These are phyloP conservation scores for Dothistroma septosporum DNA, from an alignment of 2,329 filamentous ascomycete genomes.

Conservation along the genomic window DNA sequence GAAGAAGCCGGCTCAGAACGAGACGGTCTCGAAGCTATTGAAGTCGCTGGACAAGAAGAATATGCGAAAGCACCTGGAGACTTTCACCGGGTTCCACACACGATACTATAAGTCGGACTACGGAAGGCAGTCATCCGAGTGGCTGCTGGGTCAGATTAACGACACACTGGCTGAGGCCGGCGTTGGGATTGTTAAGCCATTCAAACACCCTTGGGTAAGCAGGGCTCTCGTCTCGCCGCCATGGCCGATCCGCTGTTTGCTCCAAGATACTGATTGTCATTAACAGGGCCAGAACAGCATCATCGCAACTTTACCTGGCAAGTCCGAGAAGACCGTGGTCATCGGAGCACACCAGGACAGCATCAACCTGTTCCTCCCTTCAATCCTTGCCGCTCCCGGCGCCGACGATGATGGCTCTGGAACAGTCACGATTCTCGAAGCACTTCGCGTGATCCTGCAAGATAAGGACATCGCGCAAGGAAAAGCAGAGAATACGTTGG, in stretches of 20 bases:
- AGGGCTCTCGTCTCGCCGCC: background rate
- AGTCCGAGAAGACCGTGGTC: slow-evolving; percentile 77
- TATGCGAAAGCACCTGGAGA: slow-evolving; percentile 74
- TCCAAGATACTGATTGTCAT: background rate
- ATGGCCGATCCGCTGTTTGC: background rate
- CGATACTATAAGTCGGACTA: slow-evolving; percentile 76
- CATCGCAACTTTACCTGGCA: slow-evolving; percentile 85
- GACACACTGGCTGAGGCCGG: slow-evolving; percentile 67
- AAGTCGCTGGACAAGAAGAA: slow-evolving; percentile 67
- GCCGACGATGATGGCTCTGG: slow-evolving; percentile 92
- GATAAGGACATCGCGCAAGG: slow-evolving; percentile 65
- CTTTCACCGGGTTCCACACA: slow-evolving; percentile 73
- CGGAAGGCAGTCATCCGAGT: slow-evolving; percentile 79
- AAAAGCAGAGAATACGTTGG: slow-evolving; percentile 76
- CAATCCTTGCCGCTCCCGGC: slow-evolving; percentile 76
- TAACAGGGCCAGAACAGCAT: slow-evolving; percentile 70
- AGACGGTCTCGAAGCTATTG: slow-evolving; percentile 64
- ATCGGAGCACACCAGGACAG: slow-evolving; percentile 76
- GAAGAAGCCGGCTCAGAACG: slow-evolving; percentile 59
- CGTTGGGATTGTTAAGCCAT: slow-evolving; percentile 68
- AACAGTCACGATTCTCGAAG: slow-evolving; percentile 87
- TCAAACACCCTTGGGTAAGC: slow-evolving; percentile 65
- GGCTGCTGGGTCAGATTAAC: slow-evolving; percentile 74
- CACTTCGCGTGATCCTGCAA: slow-evolving; percentile 70
- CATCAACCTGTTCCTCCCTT: slow-evolving; percentile 87